A percentile compares a stretch with the other conserved stretches of the same genome.
Evolutionary conservation across 352 stramenopile genomes (phyloP).

Genomic region (Phytophthora vignae): DNA sequence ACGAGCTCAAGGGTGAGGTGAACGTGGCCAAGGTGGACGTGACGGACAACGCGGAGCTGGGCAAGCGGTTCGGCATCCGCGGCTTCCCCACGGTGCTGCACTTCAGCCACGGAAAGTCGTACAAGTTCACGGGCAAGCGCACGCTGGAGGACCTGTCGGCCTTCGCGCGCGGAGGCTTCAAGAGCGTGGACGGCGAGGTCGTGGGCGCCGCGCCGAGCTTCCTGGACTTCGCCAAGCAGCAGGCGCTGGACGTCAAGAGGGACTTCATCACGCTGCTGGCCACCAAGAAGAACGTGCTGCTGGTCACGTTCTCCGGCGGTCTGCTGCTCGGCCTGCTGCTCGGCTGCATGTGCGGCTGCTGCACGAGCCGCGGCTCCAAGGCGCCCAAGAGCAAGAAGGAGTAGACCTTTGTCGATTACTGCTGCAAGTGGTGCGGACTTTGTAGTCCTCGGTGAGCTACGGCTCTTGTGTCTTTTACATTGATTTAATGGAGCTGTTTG

Average conservation of each 20-base stretch:
- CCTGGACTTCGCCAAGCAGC: slow-evolving; percentile 46
- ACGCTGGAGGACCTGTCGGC: slow-evolving; percentile 61
- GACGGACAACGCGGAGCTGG: slow-evolving; percentile 75
- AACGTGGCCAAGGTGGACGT: slow-evolving; percentile 94
- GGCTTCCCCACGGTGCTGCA: slow-evolving; percentile 83
- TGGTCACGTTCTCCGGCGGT: slow-evolving; percentile 76
- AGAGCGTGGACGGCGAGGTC: slow-evolving; percentile 44
- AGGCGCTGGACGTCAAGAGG: slow-evolving; percentile 58
- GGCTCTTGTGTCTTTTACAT: slow-evolving; percentile 19
- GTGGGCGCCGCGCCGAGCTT: slow-evolving; percentile 48
- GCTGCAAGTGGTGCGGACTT: slow-evolving; percentile 6
- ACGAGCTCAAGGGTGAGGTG: slow-evolving; percentile 83
- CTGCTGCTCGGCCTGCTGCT: slow-evolving; percentile 73
- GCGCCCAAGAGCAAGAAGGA: slow-evolving; percentile 65
- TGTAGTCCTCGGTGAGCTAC: background rate
- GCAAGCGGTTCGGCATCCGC: slow-evolving; percentile 86
- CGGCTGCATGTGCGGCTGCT: slow-evolving; percentile 77
- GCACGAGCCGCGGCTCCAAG: slow-evolving; percentile 55
- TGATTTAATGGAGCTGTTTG: slow-evolving; percentile 22
- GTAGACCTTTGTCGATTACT: slow-evolving; percentile 31
- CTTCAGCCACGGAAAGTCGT: slow-evolving; percentile 81
- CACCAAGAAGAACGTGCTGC: slow-evolving; percentile 87
- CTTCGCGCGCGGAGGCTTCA: slow-evolving; percentile 74
- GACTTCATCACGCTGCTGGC: slow-evolving; percentile 75
- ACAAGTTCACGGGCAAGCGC: slow-evolving; percentile 75